Conservation (phyloP, 345 rosid genomes). For the Mangifera indica region DNA sequence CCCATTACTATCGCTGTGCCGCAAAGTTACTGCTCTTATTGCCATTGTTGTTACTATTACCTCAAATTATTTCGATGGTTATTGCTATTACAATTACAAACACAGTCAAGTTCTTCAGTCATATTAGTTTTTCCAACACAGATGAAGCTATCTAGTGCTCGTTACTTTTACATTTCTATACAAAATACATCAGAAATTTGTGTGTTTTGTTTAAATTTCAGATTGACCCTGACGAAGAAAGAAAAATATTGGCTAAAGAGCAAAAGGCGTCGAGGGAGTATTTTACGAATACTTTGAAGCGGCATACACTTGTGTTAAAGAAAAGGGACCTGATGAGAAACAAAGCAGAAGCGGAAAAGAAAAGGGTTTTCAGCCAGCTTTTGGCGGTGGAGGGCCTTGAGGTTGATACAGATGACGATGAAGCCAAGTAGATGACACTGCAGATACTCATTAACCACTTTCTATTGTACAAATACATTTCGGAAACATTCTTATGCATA, state of each 20-base stretch:
- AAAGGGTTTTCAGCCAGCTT: constrained; percentile 55
- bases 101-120: neutral
- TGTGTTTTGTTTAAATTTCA: constrained; percentile 27
- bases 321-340: constrained; percentile 89
- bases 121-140: neutral
- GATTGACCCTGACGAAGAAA: constrained; percentile 93
- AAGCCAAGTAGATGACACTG: constrained; percentile 21
- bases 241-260: constrained; percentile 72
- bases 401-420: constrained; percentile 72
- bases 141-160: neutral
- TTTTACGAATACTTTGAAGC: constrained; percentile 57
- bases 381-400: constrained; percentile 92
- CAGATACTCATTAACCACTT: neutral
- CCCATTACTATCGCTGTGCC: too few relatives aligned
- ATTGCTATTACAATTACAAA: neutral
- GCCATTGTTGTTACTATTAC: neutral
- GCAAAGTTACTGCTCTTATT: neutral
- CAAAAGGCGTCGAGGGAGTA: constrained; percentile 75
- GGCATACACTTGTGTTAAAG: constrained; percentile 80
- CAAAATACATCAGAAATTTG: neutral
- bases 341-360: constrained; percentile 79
- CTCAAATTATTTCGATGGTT: neutral
- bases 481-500: neutral
- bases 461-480: neutral
- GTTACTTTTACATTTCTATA: neutral